phyloP scores from a whole-genome alignment of 108 stramenopile species.

The Epipyxis sp. region DNA sequence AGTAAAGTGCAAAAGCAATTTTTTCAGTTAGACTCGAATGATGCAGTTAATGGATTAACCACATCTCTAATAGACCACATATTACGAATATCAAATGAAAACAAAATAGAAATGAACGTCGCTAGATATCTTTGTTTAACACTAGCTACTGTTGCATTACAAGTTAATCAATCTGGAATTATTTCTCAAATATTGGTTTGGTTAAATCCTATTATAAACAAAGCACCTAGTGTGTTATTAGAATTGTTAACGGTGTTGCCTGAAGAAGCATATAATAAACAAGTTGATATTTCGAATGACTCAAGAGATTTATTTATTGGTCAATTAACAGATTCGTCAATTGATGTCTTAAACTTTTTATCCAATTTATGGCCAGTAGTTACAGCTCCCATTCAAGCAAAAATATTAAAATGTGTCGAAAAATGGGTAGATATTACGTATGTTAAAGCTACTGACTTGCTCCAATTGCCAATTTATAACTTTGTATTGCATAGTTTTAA shows the following conservation, averaged over 20 bases:
- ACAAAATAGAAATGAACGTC: neutral
- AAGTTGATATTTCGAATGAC: neutral
- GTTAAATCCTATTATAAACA: neutral
- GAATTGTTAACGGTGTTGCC: slow-evolving; percentile 1
- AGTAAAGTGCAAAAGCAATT: slow-evolving; percentile 7
- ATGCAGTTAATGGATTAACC: neutral
- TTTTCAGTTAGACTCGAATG: neutral
- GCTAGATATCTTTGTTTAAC: slow-evolving; percentile 5
- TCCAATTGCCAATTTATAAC: neutral
- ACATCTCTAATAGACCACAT: neutral
- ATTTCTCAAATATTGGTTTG: slow-evolving; percentile 9
- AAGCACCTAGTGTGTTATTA: neutral
- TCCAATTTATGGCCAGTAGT: neutral
- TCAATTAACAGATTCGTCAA: neutral
- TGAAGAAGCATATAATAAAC: slow-evolving; percentile 12
- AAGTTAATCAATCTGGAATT: slow-evolving; percentile 16
- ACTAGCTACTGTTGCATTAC: slow-evolving; percentile 13
- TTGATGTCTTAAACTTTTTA: neutral
- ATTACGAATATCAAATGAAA: neutral
- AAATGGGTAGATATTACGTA: slow-evolving; percentile 28
- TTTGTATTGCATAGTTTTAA: neutral
- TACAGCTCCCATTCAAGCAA: neutral
- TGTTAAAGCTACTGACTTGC: neutral
- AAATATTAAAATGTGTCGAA: slow-evolving; percentile 8
- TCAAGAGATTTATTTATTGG: neutral